Conservation (phyloP, 352 stramenopile genomes). For the Globisporangium megalacanthum region DNA sequence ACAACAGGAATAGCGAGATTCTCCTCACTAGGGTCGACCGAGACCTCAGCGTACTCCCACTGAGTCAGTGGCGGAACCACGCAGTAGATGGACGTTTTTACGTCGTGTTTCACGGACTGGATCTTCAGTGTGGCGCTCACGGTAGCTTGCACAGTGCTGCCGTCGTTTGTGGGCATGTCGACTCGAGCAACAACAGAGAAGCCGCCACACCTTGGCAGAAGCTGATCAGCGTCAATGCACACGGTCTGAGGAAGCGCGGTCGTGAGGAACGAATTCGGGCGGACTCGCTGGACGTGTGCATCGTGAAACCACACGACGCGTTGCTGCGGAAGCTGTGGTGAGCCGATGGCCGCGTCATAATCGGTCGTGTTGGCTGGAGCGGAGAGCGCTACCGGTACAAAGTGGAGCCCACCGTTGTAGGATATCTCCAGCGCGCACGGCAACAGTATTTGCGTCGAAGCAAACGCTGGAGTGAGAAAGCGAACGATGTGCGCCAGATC, state of each 20-base stretch:
- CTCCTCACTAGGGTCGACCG: constrained; percentile 1
- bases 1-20: no score
- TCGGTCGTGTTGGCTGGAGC: not conserved
- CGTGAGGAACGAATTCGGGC: constrained; percentile 52
- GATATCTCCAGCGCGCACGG: constrained; percentile 48
- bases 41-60: constrained; percentile 25
- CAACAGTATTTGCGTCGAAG: constrained; percentile 12
- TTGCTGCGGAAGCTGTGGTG: constrained; percentile 5
- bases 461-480: constrained; percentile 25
- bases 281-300: constrained; percentile 25
- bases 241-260: constrained; percentile 29
- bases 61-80: constrained; percentile 29
- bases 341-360: not conserved
- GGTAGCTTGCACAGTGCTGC: constrained; percentile 7
- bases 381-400: constrained; percentile 26
- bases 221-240: constrained; percentile 32
- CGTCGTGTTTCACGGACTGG: constrained; percentile 11
- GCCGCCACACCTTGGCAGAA: constrained; percentile 10
- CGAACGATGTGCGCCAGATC: constrained; percentile 9
- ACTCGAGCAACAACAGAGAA: constrained; percentile 15
- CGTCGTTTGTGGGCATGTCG: not conserved
- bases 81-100: constrained; percentile 23
- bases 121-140: constrained; percentile 21
- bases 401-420: constrained; percentile 46
- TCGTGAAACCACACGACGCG: constrained; percentile 46